Evolutionary conservation across 305 asterid species (phyloP).

Genomic region (Petunia hybrid): DNA sequence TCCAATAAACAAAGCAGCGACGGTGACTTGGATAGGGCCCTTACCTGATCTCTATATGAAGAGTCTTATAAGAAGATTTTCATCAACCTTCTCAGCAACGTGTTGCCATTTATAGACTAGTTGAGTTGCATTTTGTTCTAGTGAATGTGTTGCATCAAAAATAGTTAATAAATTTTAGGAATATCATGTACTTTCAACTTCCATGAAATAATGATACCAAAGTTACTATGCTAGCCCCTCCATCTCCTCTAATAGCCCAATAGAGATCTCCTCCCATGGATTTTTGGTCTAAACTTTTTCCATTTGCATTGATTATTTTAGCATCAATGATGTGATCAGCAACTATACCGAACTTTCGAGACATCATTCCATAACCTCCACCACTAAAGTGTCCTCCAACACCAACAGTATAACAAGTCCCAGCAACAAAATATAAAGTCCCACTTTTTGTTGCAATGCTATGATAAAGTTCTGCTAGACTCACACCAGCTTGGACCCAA

Average conservation of each 20-base stretch:
- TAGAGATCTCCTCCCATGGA: constrained; percentile 36
- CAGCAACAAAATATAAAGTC: constrained; percentile 27
- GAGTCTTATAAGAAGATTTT: constrained; percentile 22
- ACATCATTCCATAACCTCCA: constrained; percentile 36
- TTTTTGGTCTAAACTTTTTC: constrained; percentile 1
- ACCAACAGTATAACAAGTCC: constrained; percentile 41
- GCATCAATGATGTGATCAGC: constrained; percentile 43
- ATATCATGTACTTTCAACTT: constrained; percentile 21
- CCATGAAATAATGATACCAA: constrained; percentile 38
- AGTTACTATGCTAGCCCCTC: constrained; percentile 38
- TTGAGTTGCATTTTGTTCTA: constrained; percentile 33
- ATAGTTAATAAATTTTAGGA: constrained; percentile 10
- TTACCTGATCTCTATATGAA: neutral
- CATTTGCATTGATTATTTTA: constrained; percentile 25
- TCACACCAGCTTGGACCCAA: constrained; percentile 38
- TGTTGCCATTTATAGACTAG: constrained; percentile 35
- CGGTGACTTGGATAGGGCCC: constrained; percentile 24
- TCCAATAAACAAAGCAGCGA: constrained; percentile 34
- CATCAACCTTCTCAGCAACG: constrained; percentile 1
- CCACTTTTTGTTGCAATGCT: constrained; percentile 20
- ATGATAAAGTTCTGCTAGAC: constrained; percentile 37
- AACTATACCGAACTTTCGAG: constrained; percentile 30
- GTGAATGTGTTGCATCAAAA: neutral
- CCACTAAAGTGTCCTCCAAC: constrained; percentile 45
- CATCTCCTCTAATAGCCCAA: constrained; percentile 42